These are phyloP conservation scores for Cladosporium sphaerospermum DNA, from an alignment of 2,329 filamentous ascomycete genomes.

Conservation along the genomic window DNA sequence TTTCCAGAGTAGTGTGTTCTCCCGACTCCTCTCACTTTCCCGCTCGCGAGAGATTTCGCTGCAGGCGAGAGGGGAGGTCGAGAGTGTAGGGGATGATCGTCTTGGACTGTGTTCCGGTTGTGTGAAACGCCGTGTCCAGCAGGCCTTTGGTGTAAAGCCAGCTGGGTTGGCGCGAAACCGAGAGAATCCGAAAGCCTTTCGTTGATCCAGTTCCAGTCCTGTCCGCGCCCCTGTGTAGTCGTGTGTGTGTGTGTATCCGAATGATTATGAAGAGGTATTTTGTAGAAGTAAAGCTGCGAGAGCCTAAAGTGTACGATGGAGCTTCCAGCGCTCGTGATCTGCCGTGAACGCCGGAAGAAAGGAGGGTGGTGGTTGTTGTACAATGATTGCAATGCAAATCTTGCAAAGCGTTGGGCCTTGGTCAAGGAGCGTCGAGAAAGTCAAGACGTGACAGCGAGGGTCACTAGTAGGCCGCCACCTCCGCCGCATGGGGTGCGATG, in stretches of 20 bases:
- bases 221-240: not conserved
- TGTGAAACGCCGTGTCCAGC: not conserved
- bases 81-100: not conserved
- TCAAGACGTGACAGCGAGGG: not conserved
- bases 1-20: not conserved
- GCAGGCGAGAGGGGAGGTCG: not conserved
- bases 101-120: not conserved
- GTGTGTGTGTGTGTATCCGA: conserved; percentile 1
- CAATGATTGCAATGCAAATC: not conserved
- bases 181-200: conserved; percentile 1
- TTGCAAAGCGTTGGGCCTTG: not conserved
- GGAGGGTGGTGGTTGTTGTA: conserved; percentile 3
- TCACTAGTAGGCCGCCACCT: conserved; percentile 28
- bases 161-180: conserved; percentile 4
- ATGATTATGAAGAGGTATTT: conserved; percentile 6
- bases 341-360: conserved; percentile 8
- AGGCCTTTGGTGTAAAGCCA: conserved; percentile 2
- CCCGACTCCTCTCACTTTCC: not conserved
- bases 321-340: conserved; percentile 9
- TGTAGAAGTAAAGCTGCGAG: not conserved
- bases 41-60: conserved; percentile 6
- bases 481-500: conserved; percentile 23
- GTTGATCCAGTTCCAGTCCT: conserved; percentile 4
- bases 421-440: conserved; percentile 1
- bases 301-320: not conserved